Conservation (phyloP, 2,329 filamentous ascomycete genomes). For the Aspergillus sp. region DNA sequence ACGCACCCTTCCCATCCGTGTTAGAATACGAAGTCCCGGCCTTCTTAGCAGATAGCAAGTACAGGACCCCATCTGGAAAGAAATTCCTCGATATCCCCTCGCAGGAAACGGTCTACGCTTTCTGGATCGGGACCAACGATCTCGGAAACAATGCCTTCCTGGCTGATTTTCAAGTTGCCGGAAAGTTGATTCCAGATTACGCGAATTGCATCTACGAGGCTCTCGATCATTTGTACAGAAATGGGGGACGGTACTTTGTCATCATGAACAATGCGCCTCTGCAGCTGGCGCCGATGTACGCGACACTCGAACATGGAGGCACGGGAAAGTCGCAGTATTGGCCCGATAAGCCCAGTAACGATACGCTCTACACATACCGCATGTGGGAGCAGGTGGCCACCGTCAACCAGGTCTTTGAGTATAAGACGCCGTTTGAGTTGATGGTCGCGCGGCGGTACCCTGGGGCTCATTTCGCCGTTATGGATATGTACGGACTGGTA, state of each 20-base stretch:
- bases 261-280: conserved; percentile 68
- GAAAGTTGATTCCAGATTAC: conserved; percentile 62
- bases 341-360: conserved; percentile 47
- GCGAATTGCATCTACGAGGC: conserved; percentile 65
- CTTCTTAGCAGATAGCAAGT: conserved; percentile 27
- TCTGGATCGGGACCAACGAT: conserved; percentile 84
- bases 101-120: conserved; percentile 66
- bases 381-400: conserved; percentile 53
- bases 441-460: conserved; percentile 44
- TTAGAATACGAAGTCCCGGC: conserved; percentile 57
- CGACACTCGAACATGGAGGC: conserved; percentile 46
- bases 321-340: conserved; percentile 46
- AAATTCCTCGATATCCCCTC: conserved; percentile 43
- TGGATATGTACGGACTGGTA: conserved; percentile 64
- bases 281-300: conserved; percentile 66
- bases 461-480: conserved; percentile 61
- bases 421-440: conserved; percentile 49
- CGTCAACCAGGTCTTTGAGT: conserved; percentile 52
- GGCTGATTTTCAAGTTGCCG: conserved; percentile 58
- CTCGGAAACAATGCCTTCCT: conserved; percentile 65
- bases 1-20: conserved; percentile 24
- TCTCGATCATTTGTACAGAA: conserved; percentile 61
- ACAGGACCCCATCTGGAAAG: conserved; percentile 13
- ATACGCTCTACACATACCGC: conserved; percentile 48
- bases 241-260: conserved; percentile 68